Percentiles rank a stretch among this genome's conserved stretches.
These are phyloP conservation scores for Tricholoma sp. DNA, from an alignment of 768 basidiomycete genomes.

Conservation along the genomic window DNA sequence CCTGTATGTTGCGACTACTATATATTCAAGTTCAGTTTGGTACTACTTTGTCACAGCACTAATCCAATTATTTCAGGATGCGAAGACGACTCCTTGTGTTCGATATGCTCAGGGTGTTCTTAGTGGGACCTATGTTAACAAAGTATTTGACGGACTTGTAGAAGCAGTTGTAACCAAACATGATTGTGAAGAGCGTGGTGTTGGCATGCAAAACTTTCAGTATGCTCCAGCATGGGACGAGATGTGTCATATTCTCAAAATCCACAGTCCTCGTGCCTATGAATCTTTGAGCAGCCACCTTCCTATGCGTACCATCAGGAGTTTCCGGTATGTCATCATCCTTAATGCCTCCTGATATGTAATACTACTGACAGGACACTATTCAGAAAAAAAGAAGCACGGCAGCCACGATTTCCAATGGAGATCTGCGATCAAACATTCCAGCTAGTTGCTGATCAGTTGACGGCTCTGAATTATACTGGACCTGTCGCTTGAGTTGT, in stretches of 20 bases:
- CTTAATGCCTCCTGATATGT: background rate
- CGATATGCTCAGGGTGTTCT: background rate
- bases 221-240: background rate
- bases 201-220: background rate
- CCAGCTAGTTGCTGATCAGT: background rate
- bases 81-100: background rate
- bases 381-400: background rate
- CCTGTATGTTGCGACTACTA: background rate
- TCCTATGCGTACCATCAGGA: background rate
- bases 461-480: background rate
- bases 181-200: background rate
- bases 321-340: background rate
- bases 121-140: background rate
- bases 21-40: background rate
- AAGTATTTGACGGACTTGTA: background rate
- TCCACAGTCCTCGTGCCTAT: background rate
- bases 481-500: constrained; percentile 1
- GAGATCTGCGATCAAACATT: background rate
- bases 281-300: background rate
- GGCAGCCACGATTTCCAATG: background rate
- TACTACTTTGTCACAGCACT: background rate
- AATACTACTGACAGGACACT: background rate
- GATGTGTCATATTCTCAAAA: background rate
- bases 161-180: background rate
- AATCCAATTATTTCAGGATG: background rate